Evolutionary conservation across 768 basidiomycete species (phyloP), one percentile per base, ranked within the genome.

Genomic region (Leccinum aurantiacum): DNA sequence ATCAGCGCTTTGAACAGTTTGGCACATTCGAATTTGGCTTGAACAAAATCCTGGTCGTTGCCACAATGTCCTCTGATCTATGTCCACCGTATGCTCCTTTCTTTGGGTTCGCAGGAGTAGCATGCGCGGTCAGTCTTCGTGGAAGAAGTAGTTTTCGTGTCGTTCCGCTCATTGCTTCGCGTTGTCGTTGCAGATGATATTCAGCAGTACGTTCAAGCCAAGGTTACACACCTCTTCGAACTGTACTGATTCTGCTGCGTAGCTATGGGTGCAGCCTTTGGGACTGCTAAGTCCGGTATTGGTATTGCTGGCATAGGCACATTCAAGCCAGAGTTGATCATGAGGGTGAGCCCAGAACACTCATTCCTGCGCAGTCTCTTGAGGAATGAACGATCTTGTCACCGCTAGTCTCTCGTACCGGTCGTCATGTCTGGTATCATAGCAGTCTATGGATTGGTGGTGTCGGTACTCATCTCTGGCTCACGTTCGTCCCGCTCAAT

Each of bases 371-470:
- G 31, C 13, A 50, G 29, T 29, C 22, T 35, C 22, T 19, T 47
- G 52, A 65, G 33, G 22, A 33, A n/a, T 44, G 50, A 46, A 24
- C 25, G 38, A 17, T 63, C 13, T 11, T 0, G 11, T 46, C 19
- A 19, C 27, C 31, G 27, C 35, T 67, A 95, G 93, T 95, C 93
- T 15, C 82, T 97, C 56, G 94, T 98, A 63, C 95, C 95, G 4
- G 95, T 97, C 37, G 94, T 98, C 74, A 97, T 98, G 95, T 91
- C 93, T 59, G 95, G 95, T 77, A 97, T 97, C 74, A 95, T 97
- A 65, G 95, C 95, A 31, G 95, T 98, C 38, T 98, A 98, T 71
- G 95, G 95, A 8, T 82, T 98, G 46, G 96, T 98, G 9, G 95
- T 98, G 14, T 91, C 93, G 4, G 95, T 98, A 31, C 84, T 98